Evolutionary conservation across 768 basidiomycete genomes (phyloP).

Genomic region (Scleroderma citrinum): DNA sequence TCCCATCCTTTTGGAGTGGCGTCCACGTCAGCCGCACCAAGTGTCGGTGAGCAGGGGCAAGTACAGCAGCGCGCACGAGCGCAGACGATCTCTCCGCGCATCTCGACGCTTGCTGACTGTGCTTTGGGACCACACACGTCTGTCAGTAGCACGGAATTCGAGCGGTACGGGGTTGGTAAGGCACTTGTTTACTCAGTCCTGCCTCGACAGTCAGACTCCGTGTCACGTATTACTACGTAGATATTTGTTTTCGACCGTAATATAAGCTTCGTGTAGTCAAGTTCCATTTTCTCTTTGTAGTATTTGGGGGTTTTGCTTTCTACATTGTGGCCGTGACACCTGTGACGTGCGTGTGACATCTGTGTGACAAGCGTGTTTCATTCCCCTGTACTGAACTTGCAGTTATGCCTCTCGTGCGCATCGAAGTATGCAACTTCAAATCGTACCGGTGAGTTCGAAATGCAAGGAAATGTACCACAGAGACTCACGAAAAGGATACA

Average conservation of each 20-base stretch:
- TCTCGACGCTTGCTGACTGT: not conserved
- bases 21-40: not conserved
- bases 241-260: not conserved
- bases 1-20: constrained; percentile 22
- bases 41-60: not conserved
- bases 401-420: constrained; percentile 72
- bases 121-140: constrained; percentile 17
- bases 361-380: not conserved
- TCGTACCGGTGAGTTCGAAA: constrained; percentile 62
- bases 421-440: constrained; percentile 96
- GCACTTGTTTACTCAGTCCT: constrained; percentile 46
- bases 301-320: no score
- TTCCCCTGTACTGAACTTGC: not conserved
- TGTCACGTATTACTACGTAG: not conserved
- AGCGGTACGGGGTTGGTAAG: constrained; percentile 58
- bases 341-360: not conserved
- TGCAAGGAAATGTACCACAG: not conserved
- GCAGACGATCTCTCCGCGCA: not conserved
- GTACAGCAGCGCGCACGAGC: not conserved
- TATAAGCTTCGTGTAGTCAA: not conserved
- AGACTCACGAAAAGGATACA: constrained; percentile 20
- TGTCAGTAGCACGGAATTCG: constrained; percentile 28
- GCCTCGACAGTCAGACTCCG: not conserved
- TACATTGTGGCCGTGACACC: no score
- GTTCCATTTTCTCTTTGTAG: not conserved